Evolutionary conservation across 2,329 filamentous ascomycete species (phyloP), one percentile per base, ranked within the genome.

Genomic region (Allantophomopsis lycopodina): DNA sequence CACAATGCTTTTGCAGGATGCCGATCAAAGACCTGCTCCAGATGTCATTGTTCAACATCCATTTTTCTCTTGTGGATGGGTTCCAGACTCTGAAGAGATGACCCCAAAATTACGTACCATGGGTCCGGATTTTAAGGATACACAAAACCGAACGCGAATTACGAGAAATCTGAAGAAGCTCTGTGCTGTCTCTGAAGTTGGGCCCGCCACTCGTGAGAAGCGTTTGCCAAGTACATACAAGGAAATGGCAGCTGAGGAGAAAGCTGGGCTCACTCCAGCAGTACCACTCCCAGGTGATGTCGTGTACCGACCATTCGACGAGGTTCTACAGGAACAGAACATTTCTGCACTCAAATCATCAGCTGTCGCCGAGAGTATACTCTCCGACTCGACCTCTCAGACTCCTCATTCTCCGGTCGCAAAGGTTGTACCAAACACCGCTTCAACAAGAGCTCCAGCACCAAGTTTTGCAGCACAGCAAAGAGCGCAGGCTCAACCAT

Each of bases 41-140:
- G 85, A 91, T 53, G 66, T 69, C 36, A 88, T 91, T 50, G 79
- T 89, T 32, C 75, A 83, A 48, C 84, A 91, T 53, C 66, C 76
- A 5, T 91, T 89, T 58, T 91, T 91, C 64, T 75, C 73, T 39
- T 70, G 78, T 21, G 83, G 83, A 12, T 86, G 79, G 57, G 76
- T 89, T 57, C 85, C 84, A 7, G 58, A 62, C 8, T 55, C 69
- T 14, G 60, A 65, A 33, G 75, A 80, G 46, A 79, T 80, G 52
- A 76, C 64, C 14, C 55, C 64, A 5, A 70, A 69, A 37, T 57
- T 79, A 7, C 65, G 75, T 34, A 75, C 79, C 21, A 57, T 63
- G 16, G 63, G 72, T 2, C 76, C 76, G 1, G 68, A 75, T 13
- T 61, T 61, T 15, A 61, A 71, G n/a, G 65, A 71, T 35, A 80